Evolutionary conservation across 192 early-diverging fungal species (phyloP), one percentile per base, ranked within the genome.

Genomic region (Coemansia sp.): DNA sequence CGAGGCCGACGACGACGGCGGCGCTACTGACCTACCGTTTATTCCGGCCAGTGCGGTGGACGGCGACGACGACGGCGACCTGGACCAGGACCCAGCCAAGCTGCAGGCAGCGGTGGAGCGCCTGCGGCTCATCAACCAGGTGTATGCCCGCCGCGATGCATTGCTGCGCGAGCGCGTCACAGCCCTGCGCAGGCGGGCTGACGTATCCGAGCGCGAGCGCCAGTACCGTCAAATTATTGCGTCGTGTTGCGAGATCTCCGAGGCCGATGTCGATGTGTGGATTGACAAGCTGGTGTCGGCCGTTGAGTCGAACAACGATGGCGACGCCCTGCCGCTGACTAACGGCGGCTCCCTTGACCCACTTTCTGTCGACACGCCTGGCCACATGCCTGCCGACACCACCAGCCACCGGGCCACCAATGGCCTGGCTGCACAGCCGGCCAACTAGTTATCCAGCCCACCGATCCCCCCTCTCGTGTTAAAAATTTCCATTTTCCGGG

Each of bases 181-280:
- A 8, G 73, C 63, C 7, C 43, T 85, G 25, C 75, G 74, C 34
- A 65, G 35, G 27, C 67, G 73, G 7, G 65, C 65, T 7, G 78
- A 81, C 36, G 73, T 83, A 2, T 79, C 79, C 2, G 82, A 86
- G 19, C 81, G 79, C 32, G 90, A 93, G 60, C 51, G 87, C 32
- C 82, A 87, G 50, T 95, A 86, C 70, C 89, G 88, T 69, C 78
- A 82, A 50, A 80, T 97, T 27, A 92, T 95, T 66, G 83, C 90
- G 6, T 82, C 84, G 20, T 92, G 92, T 63, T 94, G 92, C 58
- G 82, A 86, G 52, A 83, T 95, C 21, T 77, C 81, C 12, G 56
- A 90, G 12, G 89, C 87, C 2, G 78, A 87, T 29, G 88, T 97
- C 2, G 90, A 91, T 49, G 77, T 83, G 17, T 79, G 90, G 75